Conservation (phyloP, 768 basidiomycete species). For the Boletus insuetus region DNA sequence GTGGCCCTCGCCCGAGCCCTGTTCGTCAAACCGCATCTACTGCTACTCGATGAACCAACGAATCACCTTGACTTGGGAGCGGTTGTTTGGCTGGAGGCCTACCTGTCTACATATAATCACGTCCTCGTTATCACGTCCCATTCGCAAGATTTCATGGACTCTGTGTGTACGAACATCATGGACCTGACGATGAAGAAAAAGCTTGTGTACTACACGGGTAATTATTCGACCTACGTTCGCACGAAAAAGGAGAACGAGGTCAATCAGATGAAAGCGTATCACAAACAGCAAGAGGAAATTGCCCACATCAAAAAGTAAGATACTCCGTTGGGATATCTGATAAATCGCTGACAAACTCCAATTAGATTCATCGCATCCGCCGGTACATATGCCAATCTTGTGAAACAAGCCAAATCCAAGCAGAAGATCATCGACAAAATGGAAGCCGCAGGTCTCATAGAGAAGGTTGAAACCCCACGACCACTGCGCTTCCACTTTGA, state of each 20-base stretch:
- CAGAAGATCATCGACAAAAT: constrained; percentile 99
- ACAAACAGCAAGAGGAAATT: constrained; percentile 98
- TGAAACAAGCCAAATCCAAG: constrained; percentile 98
- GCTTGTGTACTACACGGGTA: constrained; percentile 91
- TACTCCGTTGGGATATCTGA: not conserved
- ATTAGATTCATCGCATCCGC: constrained; percentile 95
- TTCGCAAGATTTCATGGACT: constrained; percentile 99
- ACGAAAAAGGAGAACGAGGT: constrained; percentile 97
- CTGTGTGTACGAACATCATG: constrained; percentile 97
- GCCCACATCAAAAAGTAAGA: constrained; percentile 94
- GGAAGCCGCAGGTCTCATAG: constrained; percentile 97
- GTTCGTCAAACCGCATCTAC: constrained; percentile 93
- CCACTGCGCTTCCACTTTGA: constrained; percentile 94
- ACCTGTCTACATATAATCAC: constrained; percentile 97
- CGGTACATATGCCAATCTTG: constrained; percentile 98
- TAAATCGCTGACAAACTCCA: constrained; percentile 6
- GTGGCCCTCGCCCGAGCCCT: constrained; percentile 94
- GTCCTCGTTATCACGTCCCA: constrained; percentile 97
- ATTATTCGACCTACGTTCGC: constrained; percentile 96
- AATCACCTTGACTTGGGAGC: constrained; percentile 96
- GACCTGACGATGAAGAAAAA: constrained; percentile 92
- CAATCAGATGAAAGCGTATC: constrained; percentile 99
- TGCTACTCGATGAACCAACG: constrained; percentile 90
- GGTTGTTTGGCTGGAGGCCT: constrained; percentile 98
- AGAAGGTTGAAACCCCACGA: constrained; percentile 77